Base-by-base conservation (phyloP, 371 early-diverging fungal genomes). In the Mortierella sp. region DNA sequence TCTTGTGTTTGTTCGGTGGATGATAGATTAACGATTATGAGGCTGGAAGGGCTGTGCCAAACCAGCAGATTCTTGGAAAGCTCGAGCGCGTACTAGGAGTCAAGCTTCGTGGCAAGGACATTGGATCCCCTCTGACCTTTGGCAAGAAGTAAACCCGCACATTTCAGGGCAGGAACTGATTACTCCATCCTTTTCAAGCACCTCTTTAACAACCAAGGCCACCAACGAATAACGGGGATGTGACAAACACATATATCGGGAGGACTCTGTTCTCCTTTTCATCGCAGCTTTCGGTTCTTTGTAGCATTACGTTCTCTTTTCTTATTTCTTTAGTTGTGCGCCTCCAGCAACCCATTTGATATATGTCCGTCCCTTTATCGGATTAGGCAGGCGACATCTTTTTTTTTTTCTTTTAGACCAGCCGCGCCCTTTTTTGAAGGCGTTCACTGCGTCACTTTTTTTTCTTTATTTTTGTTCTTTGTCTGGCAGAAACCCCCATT, bases 41-140 rank as follows among this genome's bases (percentile, higher is more conserved):
- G 87, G 87, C 92, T 75, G 96, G 97, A 27, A 88, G 93, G 83
- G 92, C 95, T 32, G 93, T 95, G 81, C 98, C 98, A 54, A 97
- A 97, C 90, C 98, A 97, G 89, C 96, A 97, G 88, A 88, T 97
- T 29, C 90, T 98, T 32, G 92, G 91, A 49, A 97, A 97, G 90
- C 87, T 98, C 87, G 98, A 98, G 89, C 91, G 97, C 70, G 94
- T 91, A 35, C 90, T 98, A 70, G 97, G 96, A 71, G 92, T 98
- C 80, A 98, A 97, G 91, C 89, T 98, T 75, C 89, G 97, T 58
- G 98, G 98, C 71, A 95, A 95, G 88, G 93, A 94, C 72, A 95
- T 96, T 80, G 96, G 96, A 72, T 87, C 89, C 16, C 95, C 95
- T 44, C 88, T 96, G 83, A 90, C 91, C 60, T 90, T 90, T 81